A percentile compares a stretch with the other conserved stretches of the same genome.
These are phyloP conservation scores for Globisporangium orthogonon DNA, from an alignment of 352 stramenopile genomes.

Conservation along the genomic window DNA sequence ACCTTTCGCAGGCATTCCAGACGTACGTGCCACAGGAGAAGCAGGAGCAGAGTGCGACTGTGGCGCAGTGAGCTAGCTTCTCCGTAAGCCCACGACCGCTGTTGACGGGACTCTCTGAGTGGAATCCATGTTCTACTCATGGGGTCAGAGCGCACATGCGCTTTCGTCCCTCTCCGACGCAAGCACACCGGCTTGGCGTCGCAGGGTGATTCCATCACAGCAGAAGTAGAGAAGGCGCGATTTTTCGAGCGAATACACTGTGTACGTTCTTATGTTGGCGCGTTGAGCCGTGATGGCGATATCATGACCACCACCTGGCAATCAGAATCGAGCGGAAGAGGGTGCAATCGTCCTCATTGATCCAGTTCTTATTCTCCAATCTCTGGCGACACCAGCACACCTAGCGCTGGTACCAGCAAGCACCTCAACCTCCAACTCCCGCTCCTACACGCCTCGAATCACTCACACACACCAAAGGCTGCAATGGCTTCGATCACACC, in stretches of 20 bases:
- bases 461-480: too few species aligned
- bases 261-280: not conserved
- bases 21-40: conserved; percentile 41
- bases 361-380: not conserved
- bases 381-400: not conserved
- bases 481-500: not conserved
- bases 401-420: too few species aligned
- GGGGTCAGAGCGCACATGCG: conserved; percentile 13
- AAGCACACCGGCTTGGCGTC: not conserved
- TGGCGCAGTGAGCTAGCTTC: conserved; percentile 4
- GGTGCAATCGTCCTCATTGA: not conserved
- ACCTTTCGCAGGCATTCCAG: conserved; percentile 89
- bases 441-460: too few species aligned
- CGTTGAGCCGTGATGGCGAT: too few species aligned
- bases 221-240: conserved; percentile 1
- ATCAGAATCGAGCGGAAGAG: too few species aligned
- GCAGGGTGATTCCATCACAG: conserved; percentile 14
- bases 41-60: conserved; percentile 1
- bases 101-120: conserved; percentile 16
- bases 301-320: too few species aligned
- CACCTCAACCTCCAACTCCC: too few species aligned
- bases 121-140: conserved; percentile 7
- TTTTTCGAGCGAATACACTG: not conserved
- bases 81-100: not conserved
- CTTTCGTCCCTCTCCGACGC: conserved; percentile 16